Base-by-base conservation (phyloP, 257 asterid species). In the Haberlea rhodopensis region DNA sequence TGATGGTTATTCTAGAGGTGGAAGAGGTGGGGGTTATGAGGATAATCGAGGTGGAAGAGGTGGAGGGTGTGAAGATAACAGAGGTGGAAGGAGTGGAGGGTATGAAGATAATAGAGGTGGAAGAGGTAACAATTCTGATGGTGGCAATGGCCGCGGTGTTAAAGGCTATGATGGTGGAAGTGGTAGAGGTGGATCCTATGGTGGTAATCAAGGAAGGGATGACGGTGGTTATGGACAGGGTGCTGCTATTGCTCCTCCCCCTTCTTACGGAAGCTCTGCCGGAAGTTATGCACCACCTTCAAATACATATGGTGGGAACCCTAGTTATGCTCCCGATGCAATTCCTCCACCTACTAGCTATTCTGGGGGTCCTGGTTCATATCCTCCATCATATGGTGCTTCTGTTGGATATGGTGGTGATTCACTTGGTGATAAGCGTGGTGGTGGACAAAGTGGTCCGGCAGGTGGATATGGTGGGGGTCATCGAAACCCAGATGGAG, bases 311-410 rank as follows among this genome's bases (percentile, higher is more conserved):
- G 91, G 90, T 62, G 95, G 89, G 51, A 88, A 73, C 69, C 74
- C 87, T 64, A 77, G 62, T 74, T 82, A 88, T 73, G 80, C 89
- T 67, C 67, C 96, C 25, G 95, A 85, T 68, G 80, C 84, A 1
- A 89, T 78, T 68, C 94, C 97, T 68, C 96, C 95, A 0, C 97
- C 99, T 37, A 61, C 95, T 64, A 88, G 94, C 85, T 94, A 86
- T 63, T 72, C 82, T 76, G 97, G 97, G 61, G 97, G 97, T 15
- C 85, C 95, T 73, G 75, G 74, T 71, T 85, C 96, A 16, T 88
- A 87, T 75, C 97, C 97, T 62, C 96, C 99, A 32, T 85, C 99
- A 5, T 92, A 92, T 76, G 99, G 99, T 77, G 85, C 85, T n/a
- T n/a, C n/a, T 60, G 84, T 49, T 70, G 82, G 89, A 70, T 87